phyloP scores from a whole-genome alignment of 108 stramenopile genomes.

The Asterionellopsis glacialis region DNA sequence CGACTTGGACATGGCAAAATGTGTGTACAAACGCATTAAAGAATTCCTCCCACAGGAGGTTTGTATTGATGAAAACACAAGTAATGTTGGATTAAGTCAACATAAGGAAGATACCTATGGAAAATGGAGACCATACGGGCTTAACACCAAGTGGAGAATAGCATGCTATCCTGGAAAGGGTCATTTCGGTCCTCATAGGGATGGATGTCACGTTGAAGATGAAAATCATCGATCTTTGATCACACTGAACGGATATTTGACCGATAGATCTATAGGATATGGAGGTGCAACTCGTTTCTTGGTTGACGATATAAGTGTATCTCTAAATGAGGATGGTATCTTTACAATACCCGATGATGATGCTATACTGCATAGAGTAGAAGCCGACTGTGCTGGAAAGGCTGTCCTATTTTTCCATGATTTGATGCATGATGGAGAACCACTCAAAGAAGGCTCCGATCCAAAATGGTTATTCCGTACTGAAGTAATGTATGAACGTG shows the following conservation, averaged over 20 bases:
- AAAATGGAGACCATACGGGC: conserved; percentile 9
- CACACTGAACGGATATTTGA: conserved; percentile 21
- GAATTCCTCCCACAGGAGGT: conserved; percentile 12
- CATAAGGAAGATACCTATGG: conserved; percentile 7
- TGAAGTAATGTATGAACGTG: conserved; percentile 17
- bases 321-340: conserved; percentile 1
- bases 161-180: conserved; percentile 16
- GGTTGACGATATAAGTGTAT: conserved; percentile 7
- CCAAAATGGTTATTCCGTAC: conserved; percentile 25
- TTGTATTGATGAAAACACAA: conserved; percentile 2
- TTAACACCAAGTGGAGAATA: conserved; percentile 1
- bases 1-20: neutral
- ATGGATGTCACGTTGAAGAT: conserved; percentile 5
- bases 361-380: conserved; percentile 11
- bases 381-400: conserved; percentile 22
- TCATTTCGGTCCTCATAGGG: conserved; percentile 24
- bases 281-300: conserved; percentile 24
- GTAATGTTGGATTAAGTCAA: neutral
- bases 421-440: conserved; percentile 28
- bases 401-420: conserved; percentile 24
- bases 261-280: conserved; percentile 15
- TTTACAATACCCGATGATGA: conserved; percentile 9
- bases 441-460: conserved; percentile 6
- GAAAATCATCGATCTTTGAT: conserved; percentile 18
- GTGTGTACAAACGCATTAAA: neutral